Evolutionary conservation across 352 stramenopile genomes (phyloP).

Genomic region (Phytopythium ostracodes): DNA sequence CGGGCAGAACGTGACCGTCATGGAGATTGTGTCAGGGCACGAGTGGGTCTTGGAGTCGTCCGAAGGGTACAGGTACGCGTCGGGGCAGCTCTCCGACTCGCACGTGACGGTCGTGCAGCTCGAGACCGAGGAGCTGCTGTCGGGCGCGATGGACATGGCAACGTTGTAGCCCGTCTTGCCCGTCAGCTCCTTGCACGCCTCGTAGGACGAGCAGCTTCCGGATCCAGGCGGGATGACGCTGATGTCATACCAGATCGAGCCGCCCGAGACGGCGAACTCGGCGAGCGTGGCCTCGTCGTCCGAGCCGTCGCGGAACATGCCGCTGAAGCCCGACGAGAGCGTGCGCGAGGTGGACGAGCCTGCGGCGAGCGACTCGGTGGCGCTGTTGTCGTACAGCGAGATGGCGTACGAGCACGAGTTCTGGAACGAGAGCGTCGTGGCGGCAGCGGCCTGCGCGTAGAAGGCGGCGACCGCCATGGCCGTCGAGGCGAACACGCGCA

Average conservation of each 20-base stretch:
- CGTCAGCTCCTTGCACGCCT: conserved; percentile 39
- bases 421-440: conserved; percentile 42
- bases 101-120: conserved; percentile 27
- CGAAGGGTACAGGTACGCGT: conserved; percentile 45
- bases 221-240: conserved; percentile 47
- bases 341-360: conserved; percentile 30
- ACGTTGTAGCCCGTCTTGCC: conserved; percentile 54
- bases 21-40: conserved; percentile 28
- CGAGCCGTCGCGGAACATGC: conserved; percentile 63
- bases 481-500: conserved; percentile 32
- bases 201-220: conserved; percentile 36
- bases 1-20: conserved; percentile 46
- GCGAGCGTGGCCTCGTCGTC: conserved; percentile 41
- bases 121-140: conserved; percentile 14
- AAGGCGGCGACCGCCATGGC: conserved; percentile 26
- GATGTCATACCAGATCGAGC: conserved; percentile 55
- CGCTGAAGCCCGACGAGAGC: conserved; percentile 34
- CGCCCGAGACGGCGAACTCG: conserved; percentile 37
- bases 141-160: conserved; percentile 34
- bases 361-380: conserved; percentile 29
- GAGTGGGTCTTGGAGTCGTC: conserved; percentile 50
- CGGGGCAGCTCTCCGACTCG: conserved; percentile 22
- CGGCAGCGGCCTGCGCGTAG: conserved; percentile 21
- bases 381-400: conserved; percentile 54
- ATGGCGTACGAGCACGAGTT: conserved; percentile 50